Evolutionary conservation across 225 moss, liverwort and hornwort species (phyloP), one percentile per base, ranked within the genome.

Genomic region (Anthoceros angustus): DNA sequence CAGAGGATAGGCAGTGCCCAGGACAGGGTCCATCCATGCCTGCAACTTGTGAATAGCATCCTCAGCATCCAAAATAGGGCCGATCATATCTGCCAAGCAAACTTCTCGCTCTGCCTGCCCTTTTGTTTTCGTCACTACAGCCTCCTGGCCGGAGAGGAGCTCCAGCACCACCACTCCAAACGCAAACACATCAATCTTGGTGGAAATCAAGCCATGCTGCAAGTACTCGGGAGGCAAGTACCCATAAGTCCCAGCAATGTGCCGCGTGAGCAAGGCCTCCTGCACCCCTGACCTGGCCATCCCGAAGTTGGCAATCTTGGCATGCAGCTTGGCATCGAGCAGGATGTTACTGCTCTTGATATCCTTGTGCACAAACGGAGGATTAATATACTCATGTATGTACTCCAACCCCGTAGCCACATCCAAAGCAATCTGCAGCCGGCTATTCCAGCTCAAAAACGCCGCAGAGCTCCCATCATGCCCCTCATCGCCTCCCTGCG

Each of bases 141-240:
- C 95, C 23, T 87, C 88, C 23, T 86, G 77, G n/a, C 85, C 95
- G 0, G 91, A 91, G 0, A 95, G 67, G 71, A 95, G 72, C 78
- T 93, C 89, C 25, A 93, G 79, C 61, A 93, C 70, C 55, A 84
- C 84, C 26, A 93, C 82, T 24, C 86, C 89, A n/a, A 87, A 93
- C 2, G 87, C 76, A 40, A 85, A 89, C 5, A 89, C 93, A 68
- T 93, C 93, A 9, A 77, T 78, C 70, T 82, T 80, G n/a, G 80
- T 74, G 11, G 82, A 78, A 39, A 87, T 82, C 61, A 80, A 63
- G 25, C 87, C 87, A n/a, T 89, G 84, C 42, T 78, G 86, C 12
- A 86, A 79, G 63, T 87, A 87, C 73, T 93, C 87, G 0, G 89
- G 93, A 24, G 93, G 87, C 89, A 87, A 84, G 71, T 87, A 89